Evolutionary conservation across 805 yeast species (phyloP).

Genomic region (Saccharomycopsis fermentans): DNA sequence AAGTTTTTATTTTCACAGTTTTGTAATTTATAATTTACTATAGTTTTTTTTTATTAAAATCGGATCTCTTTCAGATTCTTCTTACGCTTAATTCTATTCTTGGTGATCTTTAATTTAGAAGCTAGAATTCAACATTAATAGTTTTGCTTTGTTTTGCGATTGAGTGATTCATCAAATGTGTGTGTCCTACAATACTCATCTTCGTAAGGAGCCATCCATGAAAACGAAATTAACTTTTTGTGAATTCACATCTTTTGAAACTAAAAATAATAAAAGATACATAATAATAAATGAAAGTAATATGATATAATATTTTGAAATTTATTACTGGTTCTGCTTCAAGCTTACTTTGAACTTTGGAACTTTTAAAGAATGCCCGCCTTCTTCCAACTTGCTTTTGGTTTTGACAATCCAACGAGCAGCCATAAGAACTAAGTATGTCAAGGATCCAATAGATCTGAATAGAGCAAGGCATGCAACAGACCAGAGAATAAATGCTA

Average conservation of each 20-base stretch:
- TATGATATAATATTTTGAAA: too few relatives aligned
- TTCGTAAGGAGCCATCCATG: too few relatives aligned
- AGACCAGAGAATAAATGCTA: conserved; percentile 82
- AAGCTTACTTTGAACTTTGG: conserved; percentile 15
- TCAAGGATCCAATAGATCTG: conserved; percentile 74
- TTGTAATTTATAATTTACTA: background rate
- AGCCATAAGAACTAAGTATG: conserved; percentile 43
- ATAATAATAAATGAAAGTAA: background rate
- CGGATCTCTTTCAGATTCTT: too few relatives aligned
- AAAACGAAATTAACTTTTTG: too few relatives aligned
- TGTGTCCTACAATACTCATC: too few relatives aligned
- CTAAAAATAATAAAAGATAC: background rate
- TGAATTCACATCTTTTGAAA: too few relatives aligned
- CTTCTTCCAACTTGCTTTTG: conserved; percentile 30
- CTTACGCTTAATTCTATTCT: too few relatives aligned
- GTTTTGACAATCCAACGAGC: conserved; percentile 31
- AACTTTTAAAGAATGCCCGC: conserved; percentile 21
- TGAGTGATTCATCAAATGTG: too few relatives aligned
- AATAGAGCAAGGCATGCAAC: conserved; percentile 78
- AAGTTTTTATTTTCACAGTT: background rate
- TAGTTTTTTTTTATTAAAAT: background rate
- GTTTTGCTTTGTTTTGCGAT: too few relatives aligned
- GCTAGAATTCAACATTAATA: too few relatives aligned
- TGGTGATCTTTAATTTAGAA: too few relatives aligned
- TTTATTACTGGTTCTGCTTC: conserved; percentile 1